Evolutionary conservation across 768 basidiomycete species (phyloP), one percentile per base, ranked within the genome.

Genomic region (Termitomyces sp.): DNA sequence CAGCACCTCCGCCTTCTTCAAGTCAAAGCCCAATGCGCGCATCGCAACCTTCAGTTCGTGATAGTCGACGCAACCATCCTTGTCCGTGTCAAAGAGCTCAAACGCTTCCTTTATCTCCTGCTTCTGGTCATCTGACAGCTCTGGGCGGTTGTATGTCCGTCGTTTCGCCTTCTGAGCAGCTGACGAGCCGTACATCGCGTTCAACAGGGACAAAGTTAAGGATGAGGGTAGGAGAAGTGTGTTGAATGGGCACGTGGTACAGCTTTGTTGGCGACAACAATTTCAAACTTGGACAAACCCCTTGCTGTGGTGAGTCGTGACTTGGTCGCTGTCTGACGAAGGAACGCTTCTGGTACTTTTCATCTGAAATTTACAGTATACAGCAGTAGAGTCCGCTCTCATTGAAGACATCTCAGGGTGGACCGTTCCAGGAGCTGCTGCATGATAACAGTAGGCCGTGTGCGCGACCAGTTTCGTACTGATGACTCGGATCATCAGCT

Each of bases 11-110:
- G 93, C 93, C 75, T 98, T 99, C 79, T 98, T 98, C 74, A 97
- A 69, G 69, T 98, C 97, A 68, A 98, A 98, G 1, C 97, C 97
- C 55, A 99, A 74, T 1, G 97, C 97, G 42, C 97, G 83, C 92
- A 99, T 95, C 49, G 96, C 94, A 64, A 99, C 97, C 72, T 98
- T 99, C 64, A 98, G 82, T 68, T 99, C 97, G 74, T 99, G 97
- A 73, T 98, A 98, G 74, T 98, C 97, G 53, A 98, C 78, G 49
- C 82, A 85, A 32, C 92, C 92, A 66, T 99, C 97, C 77, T 98
- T 97, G 80, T 99, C 97, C 42, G 94, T 91, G 74, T 99, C 97
- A 68, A 99, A 99, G 52, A 99, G 86, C 71, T 98, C 96, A 65
- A 99, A 99, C 0, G 97, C 97, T 66, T 99, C 97, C 70, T 94